A percentile compares a stretch with the other conserved stretches of the same genome.
phyloP scores from a whole-genome alignment of 169 alveolate genomes.

The Plasmodium inui region DNA sequence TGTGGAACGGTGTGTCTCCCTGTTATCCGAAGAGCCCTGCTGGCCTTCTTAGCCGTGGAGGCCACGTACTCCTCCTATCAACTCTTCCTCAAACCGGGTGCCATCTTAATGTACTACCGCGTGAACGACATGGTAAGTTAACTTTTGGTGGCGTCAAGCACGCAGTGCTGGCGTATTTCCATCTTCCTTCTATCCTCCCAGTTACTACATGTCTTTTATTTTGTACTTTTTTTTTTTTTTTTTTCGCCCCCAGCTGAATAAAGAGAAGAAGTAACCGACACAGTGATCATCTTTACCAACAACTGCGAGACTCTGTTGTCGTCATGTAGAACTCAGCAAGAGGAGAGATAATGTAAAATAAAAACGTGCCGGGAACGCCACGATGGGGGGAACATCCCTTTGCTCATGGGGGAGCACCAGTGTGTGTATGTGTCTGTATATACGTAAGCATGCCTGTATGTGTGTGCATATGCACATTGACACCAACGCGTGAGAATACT shows the following conservation, averaged over 20 bases:
- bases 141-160: not conserved
- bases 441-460: too few relatives aligned
- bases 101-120: constrained; percentile 15
- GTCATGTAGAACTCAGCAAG: not conserved
- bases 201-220: not conserved
- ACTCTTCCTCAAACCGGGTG: constrained; percentile 41
- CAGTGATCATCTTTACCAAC: not conserved
- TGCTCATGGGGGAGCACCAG: not conserved
- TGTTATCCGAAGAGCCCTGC: constrained; percentile 49
- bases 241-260: not conserved
- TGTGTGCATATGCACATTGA: not conserved
- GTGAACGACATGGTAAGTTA: constrained; percentile 21
- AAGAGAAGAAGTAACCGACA: not conserved
- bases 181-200: not conserved
- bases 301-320: not conserved
- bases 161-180: not conserved
- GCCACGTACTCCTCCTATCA: constrained; percentile 38
- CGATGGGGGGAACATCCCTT: not conserved
- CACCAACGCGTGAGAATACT: not conserved
- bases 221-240: not conserved
- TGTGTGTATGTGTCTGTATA: not conserved
- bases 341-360: not conserved
- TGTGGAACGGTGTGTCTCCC: constrained; percentile 63
- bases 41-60: constrained; percentile 37
- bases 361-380: not conserved